Base-by-base conservation (phyloP, 2,329 filamentous ascomycete genomes). In the Botrytis porri region DNA sequence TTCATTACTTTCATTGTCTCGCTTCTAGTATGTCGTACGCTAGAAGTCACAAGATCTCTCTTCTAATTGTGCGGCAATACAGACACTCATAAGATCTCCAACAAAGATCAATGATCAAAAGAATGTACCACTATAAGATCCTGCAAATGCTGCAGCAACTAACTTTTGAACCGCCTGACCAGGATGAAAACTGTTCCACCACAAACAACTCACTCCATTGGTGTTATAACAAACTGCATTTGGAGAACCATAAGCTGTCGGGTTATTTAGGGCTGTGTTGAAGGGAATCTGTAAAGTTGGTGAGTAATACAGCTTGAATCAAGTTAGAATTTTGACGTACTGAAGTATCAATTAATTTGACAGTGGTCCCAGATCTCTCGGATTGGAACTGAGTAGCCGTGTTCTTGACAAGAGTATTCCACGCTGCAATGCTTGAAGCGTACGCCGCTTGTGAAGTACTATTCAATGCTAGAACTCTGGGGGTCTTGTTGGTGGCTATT, bases 101-200 rank as follows among this genome's bases (percentile, higher is more conserved):
- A 51, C 0, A 12, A 51, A 7, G 48, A 16, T 54, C 48, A 7
- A 3, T 54, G 48, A 51, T 63, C 32, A 70, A 29, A 70, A 71
- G 39, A 71, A 71, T 54, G 45, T 65, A 8, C 61, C 69, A 12
- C 20, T 43, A 2, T 54, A 71, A 7, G 22, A 20, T n/a, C 32
- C 61, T 66, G 70, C 61, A 8, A 73, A 62, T 7, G 41, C 69
- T n/a, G 45, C 32, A 37, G 74, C 74, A 37, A 74, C 67, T 16
- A 75, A 65, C 7, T 72, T 73, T 16, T 75, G 74, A 45, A 75
- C 71, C 32, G 64, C 74, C 35, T 69, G 54, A 18, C 73, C 74
- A 10, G 74, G 74, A 45, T 75, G 73, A n/a, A 73, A 73, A 41
- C 63, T 71, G 51, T 75, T 74, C 25, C 57, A 74, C 74, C 74